These are phyloP conservation scores for Lizonia empirigonia DNA, from an alignment of 2,329 filamentous ascomycete genomes.

Conservation along the genomic window DNA sequence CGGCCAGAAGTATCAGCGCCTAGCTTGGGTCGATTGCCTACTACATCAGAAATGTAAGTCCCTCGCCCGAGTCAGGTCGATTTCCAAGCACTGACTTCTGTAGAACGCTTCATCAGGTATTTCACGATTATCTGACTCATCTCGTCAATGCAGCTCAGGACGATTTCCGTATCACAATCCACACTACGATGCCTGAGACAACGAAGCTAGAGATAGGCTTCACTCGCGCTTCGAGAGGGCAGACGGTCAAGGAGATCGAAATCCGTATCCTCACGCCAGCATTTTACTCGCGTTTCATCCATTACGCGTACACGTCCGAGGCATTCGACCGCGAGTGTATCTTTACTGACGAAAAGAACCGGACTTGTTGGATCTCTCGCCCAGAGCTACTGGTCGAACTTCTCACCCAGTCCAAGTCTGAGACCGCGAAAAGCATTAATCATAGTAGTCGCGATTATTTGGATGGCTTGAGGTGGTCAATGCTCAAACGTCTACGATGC, in stretches of 20 bases:
- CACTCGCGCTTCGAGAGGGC: conserved; percentile 26
- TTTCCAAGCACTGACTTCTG: conserved; percentile 14
- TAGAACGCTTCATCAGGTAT: conserved; percentile 46
- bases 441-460: conserved; percentile 14
- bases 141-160: conserved; percentile 56
- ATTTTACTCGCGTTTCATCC: conserved; percentile 70
- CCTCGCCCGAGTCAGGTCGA: not conserved
- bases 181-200: conserved; percentile 54
- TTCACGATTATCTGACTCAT: conserved; percentile 49
- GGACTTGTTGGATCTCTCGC: conserved; percentile 63
- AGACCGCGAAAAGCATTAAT: conserved; percentile 38
- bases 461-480: conserved; percentile 44
- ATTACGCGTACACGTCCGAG: conserved; percentile 66
- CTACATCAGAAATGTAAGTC: conserved; percentile 54
- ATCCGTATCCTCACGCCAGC: conserved; percentile 66
- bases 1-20: conserved; percentile 65
- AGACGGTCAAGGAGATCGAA: conserved; percentile 52
- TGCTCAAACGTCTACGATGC: conserved; percentile 49
- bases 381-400: conserved; percentile 55
- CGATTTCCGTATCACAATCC: conserved; percentile 60
- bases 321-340: conserved; percentile 65
- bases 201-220: conserved; percentile 23
- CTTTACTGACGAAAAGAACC: conserved; percentile 58
- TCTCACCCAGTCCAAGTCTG: conserved; percentile 14
- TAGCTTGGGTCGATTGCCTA: conserved; percentile 62